Percentiles rank a stretch among this genome's conserved stretches.
These are phyloP conservation scores for Barnettozyma sp. DNA, from an alignment of 805 yeast species.

Conservation along the genomic window DNA sequence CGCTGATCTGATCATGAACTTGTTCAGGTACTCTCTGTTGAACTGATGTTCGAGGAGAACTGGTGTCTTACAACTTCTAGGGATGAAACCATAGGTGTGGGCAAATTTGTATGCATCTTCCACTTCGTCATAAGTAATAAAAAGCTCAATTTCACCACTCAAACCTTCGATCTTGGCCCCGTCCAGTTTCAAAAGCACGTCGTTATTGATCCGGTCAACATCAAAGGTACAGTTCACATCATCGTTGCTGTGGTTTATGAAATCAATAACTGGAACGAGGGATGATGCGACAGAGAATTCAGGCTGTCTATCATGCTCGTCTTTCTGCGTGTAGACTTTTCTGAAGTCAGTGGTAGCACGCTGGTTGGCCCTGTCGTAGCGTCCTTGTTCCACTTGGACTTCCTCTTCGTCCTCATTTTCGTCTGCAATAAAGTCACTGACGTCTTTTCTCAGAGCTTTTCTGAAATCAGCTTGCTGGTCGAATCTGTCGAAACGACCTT, in stretches of 20 bases:
- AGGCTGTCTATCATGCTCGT: slow-evolving; percentile 17
- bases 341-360: slow-evolving; percentile 8
- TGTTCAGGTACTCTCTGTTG: slow-evolving; percentile 18
- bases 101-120: slow-evolving; percentile 37
- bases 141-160: slow-evolving; percentile 29
- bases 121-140: slow-evolving; percentile 37
- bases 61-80: slow-evolving; percentile 21
- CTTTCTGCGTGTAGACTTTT: slow-evolving; percentile 3
- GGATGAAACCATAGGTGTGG: slow-evolving; percentile 42
- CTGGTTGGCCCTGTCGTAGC: slow-evolving; percentile 6
- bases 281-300: slow-evolving; percentile 46
- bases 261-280: slow-evolving; percentile 61
- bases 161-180: slow-evolving; percentile 7
- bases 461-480: slow-evolving; percentile 6
- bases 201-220: slow-evolving; percentile 39
- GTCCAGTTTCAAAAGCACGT: slow-evolving; percentile 33
- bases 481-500: slow-evolving; percentile 7
- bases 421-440: slow-evolving; percentile 1
- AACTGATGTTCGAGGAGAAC: slow-evolving; percentile 31
- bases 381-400: neutral
- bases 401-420: slow-evolving; percentile 7
- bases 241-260: slow-evolving; percentile 50
- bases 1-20: slow-evolving; percentile 8
- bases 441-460: slow-evolving; percentile 4
- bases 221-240: slow-evolving; percentile 52